Evolutionary conservation across 495 filamentous ascomycete genomes (phyloP).

Genomic region (Amphirosellinia nigrospora): DNA sequence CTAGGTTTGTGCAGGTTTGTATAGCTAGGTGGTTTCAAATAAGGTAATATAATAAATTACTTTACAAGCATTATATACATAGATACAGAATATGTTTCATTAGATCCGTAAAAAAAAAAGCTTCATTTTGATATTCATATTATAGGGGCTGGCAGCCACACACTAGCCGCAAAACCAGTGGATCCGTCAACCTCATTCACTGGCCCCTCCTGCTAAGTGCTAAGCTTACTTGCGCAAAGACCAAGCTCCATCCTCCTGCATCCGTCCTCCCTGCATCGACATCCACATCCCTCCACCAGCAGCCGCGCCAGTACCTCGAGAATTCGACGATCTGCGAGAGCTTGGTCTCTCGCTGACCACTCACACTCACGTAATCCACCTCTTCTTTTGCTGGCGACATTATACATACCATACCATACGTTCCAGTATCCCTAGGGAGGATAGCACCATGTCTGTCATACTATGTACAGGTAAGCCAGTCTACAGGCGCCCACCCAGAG

Average conservation of each 20-base stretch:
- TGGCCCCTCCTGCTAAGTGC: not conserved
- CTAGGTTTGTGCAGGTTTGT: no score
- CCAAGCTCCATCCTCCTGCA: slow-evolving; percentile 3
- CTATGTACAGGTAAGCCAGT: slow-evolving; percentile 76
- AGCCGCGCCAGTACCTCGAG: not conserved
- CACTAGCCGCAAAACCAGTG: not conserved
- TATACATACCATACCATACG: no score
- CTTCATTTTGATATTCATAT: no score
- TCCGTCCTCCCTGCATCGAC: not conserved
- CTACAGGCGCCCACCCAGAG: slow-evolving; percentile 10
- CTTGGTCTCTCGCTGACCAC: slow-evolving; percentile 26
- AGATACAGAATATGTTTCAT: no score
- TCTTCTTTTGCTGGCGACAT: not conserved
- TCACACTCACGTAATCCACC: slow-evolving; percentile 40
- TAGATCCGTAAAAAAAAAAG: no score
- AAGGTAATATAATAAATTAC: no score
- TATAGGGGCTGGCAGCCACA: not conserved
- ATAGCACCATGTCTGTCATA: slow-evolving; percentile 77
- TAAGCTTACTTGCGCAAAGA: no score
- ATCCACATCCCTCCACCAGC: not conserved
- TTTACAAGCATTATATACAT: no score
- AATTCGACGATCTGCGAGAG: slow-evolving; percentile 8
- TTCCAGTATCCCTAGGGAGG: not conserved
- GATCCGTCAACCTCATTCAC: not conserved
- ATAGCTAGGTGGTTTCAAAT: no score